These are phyloP conservation scores for Metschnikowia proteae DNA, from an alignment of 805 yeast species.

Conservation along the genomic window DNA sequence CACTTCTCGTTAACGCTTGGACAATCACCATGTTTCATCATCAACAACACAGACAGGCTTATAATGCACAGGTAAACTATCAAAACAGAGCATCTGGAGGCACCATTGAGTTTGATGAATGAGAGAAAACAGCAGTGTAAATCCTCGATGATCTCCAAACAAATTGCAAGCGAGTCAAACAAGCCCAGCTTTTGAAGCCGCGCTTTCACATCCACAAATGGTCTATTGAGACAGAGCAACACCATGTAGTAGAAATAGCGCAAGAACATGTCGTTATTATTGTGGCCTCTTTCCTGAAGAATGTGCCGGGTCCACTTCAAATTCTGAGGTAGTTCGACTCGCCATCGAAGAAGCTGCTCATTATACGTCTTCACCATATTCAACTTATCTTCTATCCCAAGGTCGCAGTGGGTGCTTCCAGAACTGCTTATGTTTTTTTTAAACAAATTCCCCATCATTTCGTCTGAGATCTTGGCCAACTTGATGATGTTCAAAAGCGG, in stretches of 20 bases:
- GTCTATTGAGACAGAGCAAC: constrained; percentile 13
- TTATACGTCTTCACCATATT: constrained; percentile 8
- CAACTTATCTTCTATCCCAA: not conserved
- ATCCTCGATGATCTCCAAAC: constrained; percentile 9
- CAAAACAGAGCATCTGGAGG: constrained; percentile 10
- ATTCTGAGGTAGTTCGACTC: constrained; percentile 7
- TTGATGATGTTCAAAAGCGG: constrained; percentile 9
- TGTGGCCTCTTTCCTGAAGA: constrained; percentile 7
- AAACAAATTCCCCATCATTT: constrained; percentile 11
- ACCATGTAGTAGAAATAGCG: constrained; percentile 15
- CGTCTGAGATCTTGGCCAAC: constrained; percentile 10
- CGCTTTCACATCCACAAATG: constrained; percentile 9
- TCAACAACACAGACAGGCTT: constrained; percentile 8
- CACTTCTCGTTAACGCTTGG: not conserved
- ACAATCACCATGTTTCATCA: constrained; percentile 1
- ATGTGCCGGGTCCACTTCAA: constrained; percentile 8
- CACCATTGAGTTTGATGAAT: constrained; percentile 10
- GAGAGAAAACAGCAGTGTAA: constrained; percentile 8
- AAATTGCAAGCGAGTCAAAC: constrained; percentile 4
- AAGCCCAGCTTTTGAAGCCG: not conserved
- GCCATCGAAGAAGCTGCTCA: constrained; percentile 9
- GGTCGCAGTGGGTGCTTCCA: not conserved
- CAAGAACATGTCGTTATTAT: constrained; percentile 11
- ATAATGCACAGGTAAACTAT: constrained; percentile 14
- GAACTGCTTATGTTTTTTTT: not conserved